Conservation (phyloP, 306 rosid species). For the Cotoneaster glaucophyllus region DNA sequence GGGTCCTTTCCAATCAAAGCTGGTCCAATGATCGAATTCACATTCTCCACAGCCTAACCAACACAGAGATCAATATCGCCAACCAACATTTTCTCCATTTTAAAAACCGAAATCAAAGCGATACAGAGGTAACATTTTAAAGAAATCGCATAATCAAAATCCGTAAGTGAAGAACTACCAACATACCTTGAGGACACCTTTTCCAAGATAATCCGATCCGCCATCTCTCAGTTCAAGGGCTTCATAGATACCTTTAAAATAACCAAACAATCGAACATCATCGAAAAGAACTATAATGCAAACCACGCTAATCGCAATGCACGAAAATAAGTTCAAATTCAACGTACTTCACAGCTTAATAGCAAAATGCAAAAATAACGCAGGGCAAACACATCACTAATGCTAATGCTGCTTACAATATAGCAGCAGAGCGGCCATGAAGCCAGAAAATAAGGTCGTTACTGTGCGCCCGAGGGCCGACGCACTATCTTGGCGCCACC, state of each 20-base stretch:
- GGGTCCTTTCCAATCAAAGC: conserved; percentile 77
- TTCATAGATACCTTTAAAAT: conserved; percentile 51
- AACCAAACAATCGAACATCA: background rate
- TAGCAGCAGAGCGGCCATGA: conserved; percentile 23
- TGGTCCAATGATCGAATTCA: conserved; percentile 58
- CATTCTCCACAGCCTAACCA: conserved; percentile 61
- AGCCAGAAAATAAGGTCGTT: conserved; percentile 18
- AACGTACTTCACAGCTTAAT: background rate
- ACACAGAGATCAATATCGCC: background rate
- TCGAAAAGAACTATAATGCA: background rate
- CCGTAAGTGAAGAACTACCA: background rate
- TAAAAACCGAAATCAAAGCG: background rate
- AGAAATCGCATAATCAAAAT: background rate
- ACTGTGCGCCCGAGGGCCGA: conserved; percentile 21
- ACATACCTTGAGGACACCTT: conserved; percentile 61
- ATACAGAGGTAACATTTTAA: background rate
- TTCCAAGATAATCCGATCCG: conserved; percentile 73
- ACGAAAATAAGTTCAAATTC: background rate
- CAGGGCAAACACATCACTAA: background rate
- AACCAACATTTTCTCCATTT: background rate
- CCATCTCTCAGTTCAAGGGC: conserved; percentile 88
- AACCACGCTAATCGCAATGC: background rate
- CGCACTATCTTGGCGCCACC: conserved; percentile 45
- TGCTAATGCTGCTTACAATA: conserved; percentile 10
- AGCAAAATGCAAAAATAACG: background rate